Percentiles rank a stretch among this genome's conserved stretches.
These are phyloP conservation scores for Chlorella ohadii DNA, from an alignment of 139 green algal genomes.

Conservation along the genomic window DNA sequence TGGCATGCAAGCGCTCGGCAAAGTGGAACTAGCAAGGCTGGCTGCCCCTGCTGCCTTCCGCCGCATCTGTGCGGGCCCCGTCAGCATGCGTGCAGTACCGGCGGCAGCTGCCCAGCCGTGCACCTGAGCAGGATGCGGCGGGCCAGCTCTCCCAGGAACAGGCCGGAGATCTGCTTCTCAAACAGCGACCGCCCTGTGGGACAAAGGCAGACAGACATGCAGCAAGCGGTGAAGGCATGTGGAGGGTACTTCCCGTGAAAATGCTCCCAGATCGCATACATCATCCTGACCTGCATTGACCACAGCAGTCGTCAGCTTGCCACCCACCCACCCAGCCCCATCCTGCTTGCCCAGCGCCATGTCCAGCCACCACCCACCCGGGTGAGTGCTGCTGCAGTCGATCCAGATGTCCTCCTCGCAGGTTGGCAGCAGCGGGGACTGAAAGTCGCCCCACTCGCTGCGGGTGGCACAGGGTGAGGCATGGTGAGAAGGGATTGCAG, in stretches of 20 bases:
- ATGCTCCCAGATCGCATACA: too few relatives aligned
- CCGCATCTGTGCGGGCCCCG: too few relatives aligned
- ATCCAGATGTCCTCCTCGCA: conserved; percentile 75
- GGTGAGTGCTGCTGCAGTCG: conserved; percentile 64
- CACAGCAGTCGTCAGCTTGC: too few relatives aligned
- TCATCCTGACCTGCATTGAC: too few relatives aligned
- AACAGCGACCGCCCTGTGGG: conserved; percentile 72
- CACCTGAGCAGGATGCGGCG: conserved; percentile 74
- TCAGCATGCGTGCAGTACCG: too few relatives aligned
- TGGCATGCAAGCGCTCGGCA: too few relatives aligned
- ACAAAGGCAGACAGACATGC: neutral
- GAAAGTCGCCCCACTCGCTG: conserved; percentile 87
- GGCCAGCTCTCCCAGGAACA: conserved; percentile 91
- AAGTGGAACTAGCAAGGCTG: too few relatives aligned
- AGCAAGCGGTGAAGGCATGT: too few relatives aligned
- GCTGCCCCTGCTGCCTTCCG: too few relatives aligned
- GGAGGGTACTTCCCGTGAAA: too few relatives aligned
- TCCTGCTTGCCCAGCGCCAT: neutral
- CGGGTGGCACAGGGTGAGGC: too few relatives aligned
- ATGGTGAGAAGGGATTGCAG: too few relatives aligned
- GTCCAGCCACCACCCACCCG: conserved; percentile 28
- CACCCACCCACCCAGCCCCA: neutral
- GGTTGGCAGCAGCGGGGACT: conserved; percentile 50
- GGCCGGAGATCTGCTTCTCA: conserved; percentile 92
- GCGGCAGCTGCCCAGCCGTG: neutral